Evolutionary conservation across 2,329 filamentous ascomycete species (phyloP).

Genomic region (Ophiostoma quercus): DNA sequence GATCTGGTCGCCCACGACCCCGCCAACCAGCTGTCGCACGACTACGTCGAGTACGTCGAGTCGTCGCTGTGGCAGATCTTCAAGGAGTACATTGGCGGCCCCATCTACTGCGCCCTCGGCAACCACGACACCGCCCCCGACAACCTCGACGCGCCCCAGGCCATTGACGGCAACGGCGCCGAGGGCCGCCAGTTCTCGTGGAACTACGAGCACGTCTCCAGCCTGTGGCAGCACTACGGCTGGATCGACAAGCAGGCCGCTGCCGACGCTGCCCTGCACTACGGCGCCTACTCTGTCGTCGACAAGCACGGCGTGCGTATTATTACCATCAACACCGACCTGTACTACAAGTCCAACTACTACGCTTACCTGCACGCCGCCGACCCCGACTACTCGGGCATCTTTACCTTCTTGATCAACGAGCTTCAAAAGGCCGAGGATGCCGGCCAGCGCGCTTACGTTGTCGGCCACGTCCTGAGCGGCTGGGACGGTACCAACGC

Average conservation of each 20-base stretch:
- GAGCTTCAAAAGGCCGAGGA: constrained; percentile 51
- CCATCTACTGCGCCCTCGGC: constrained; percentile 52
- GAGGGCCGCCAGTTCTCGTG: constrained; percentile 51
- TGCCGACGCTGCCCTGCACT: constrained; percentile 40
- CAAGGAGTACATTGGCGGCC: constrained; percentile 50
- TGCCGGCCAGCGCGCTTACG: constrained; percentile 49
- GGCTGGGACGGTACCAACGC: constrained; percentile 46
- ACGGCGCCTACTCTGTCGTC: constrained; percentile 48
- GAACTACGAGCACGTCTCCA: constrained; percentile 47
- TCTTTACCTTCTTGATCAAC: constrained; percentile 49
- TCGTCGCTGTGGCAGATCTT: constrained; percentile 50
- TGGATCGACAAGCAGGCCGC: constrained; percentile 42
- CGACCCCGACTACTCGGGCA: constrained; percentile 46
- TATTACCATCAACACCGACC: constrained; percentile 56
- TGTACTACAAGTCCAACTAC: constrained; percentile 56
- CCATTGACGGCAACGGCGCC: constrained; percentile 36
- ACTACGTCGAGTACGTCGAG: constrained; percentile 51
- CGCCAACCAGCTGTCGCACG: constrained; percentile 46
- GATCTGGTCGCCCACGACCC: constrained; percentile 54
- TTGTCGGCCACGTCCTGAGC: constrained; percentile 55
- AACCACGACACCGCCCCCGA: constrained; percentile 53
- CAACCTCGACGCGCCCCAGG: constrained; percentile 50
- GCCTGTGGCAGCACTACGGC: constrained; percentile 45
- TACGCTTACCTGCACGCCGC: constrained; percentile 49
- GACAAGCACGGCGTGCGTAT: constrained; percentile 46